Conservation (phyloP, 129 eudicot species). For the Logfia minima region DNA sequence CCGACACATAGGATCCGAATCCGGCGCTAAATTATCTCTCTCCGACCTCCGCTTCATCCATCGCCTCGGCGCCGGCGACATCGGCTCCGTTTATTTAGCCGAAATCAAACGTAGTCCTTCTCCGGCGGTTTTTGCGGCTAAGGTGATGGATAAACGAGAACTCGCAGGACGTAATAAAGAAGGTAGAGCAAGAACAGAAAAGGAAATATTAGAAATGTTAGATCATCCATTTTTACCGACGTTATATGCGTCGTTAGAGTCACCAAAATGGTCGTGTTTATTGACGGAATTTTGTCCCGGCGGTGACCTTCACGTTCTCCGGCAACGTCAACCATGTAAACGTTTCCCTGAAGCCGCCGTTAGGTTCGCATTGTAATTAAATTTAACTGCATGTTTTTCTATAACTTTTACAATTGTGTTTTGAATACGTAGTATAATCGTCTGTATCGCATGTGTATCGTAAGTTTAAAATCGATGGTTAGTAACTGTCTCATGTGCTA, state of each 20-base stretch:
- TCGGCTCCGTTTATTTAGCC: conserved; percentile 36
- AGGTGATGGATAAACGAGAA: conserved; percentile 77
- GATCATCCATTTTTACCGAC: conserved; percentile 90
- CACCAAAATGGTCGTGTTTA: conserved; percentile 68
- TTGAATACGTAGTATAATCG: neutral
- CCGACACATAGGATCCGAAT: conserved; percentile 37
- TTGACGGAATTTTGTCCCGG: conserved; percentile 93
- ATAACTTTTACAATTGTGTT: neutral
- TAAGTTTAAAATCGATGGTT: conserved; percentile 9
- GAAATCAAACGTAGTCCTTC: conserved; percentile 45
- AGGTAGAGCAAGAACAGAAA: conserved; percentile 68
- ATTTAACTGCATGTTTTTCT: conserved; percentile 7
- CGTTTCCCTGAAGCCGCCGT: conserved; percentile 84
- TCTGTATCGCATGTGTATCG: neutral
- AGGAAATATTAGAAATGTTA: conserved; percentile 62
- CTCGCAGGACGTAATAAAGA: conserved; percentile 71
- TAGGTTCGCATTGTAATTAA: conserved; percentile 48
- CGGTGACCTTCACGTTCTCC: conserved; percentile 92
- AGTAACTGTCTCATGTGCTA: conserved; percentile 4
- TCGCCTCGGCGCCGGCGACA: conserved; percentile 40
- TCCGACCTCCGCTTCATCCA: conserved; percentile 39
- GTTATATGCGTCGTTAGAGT: conserved; percentile 58
- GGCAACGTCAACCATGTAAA: conserved; percentile 78
- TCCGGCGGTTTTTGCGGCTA: conserved; percentile 74
- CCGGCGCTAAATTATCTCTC: conserved; percentile 13